phyloP scores from a whole-genome alignment of 345 rosid genomes.

The Eucalyptus virginea region DNA sequence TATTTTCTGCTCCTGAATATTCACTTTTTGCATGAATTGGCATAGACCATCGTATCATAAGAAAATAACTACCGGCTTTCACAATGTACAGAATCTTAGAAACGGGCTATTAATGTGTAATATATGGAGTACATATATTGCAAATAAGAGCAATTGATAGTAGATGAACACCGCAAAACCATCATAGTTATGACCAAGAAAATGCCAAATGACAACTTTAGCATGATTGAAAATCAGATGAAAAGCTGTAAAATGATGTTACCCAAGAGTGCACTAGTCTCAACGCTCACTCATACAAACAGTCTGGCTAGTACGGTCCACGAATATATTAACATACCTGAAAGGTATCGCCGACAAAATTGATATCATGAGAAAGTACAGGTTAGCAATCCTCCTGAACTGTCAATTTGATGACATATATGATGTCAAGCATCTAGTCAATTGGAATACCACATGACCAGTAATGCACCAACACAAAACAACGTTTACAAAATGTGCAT shows the following conservation, averaged over 20 bases:
- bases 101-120: neutral
- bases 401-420: conserved; percentile 34
- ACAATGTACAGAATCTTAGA: neutral
- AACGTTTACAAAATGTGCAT: neutral
- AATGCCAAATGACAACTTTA: no score
- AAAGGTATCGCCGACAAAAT: conserved; percentile 88
- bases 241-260: neutral
- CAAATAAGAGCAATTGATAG: no score
- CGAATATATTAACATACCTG: conserved; percentile 37
- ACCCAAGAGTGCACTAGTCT: neutral
- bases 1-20: neutral
- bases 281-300: neutral
- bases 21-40: neutral
- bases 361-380: conserved; percentile 88
- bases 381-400: conserved; percentile 98
- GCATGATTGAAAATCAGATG: neutral
- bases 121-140: neutral
- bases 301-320: neutral
- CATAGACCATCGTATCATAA: neutral
- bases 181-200: no score
- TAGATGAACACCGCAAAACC: no score
- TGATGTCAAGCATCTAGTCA: conserved; percentile 6
- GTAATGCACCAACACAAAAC: neutral
- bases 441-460: neutral
- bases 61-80: neutral